Evolutionary conservation across 257 asterid genomes (phyloP).

Genomic region (Parsonsia alboflavescens): DNA sequence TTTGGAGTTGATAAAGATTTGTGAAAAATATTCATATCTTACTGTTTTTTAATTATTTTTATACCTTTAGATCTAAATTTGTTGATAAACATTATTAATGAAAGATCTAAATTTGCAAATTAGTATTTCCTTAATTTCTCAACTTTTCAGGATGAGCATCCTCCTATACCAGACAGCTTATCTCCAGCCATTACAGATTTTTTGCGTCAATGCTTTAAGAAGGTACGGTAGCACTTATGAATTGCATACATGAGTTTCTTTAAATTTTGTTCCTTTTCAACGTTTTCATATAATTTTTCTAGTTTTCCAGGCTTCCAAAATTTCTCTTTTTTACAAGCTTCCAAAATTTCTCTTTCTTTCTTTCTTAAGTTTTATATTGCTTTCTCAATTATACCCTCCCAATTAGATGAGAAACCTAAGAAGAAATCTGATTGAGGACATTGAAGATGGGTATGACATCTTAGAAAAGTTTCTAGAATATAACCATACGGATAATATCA

Average conservation of each 20-base stretch:
- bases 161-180: slow-evolving; percentile 49
- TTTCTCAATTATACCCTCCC: neutral
- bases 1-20: neutral
- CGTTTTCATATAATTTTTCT: neutral
- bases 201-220: slow-evolving; percentile 47
- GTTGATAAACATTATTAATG: neutral
- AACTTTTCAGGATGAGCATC: slow-evolving; percentile 41
- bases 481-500: neutral
- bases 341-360: neutral
- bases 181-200: slow-evolving; percentile 49
- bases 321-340: neutral
- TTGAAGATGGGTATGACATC: neutral
- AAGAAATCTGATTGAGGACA: too few species aligned
- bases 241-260: neutral
- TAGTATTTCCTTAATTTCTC: neutral
- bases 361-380: neutral
- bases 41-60: neutral
- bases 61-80: slow-evolving; percentile 1
- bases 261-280: neutral
- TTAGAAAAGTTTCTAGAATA: neutral
- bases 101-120: neutral
- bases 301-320: neutral
- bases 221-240: slow-evolving; percentile 16
- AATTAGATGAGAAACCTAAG: neutral
- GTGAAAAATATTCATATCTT: neutral